Base-by-base conservation (phyloP, 139 green algal species). In the Tetraselmis chui region DNA sequence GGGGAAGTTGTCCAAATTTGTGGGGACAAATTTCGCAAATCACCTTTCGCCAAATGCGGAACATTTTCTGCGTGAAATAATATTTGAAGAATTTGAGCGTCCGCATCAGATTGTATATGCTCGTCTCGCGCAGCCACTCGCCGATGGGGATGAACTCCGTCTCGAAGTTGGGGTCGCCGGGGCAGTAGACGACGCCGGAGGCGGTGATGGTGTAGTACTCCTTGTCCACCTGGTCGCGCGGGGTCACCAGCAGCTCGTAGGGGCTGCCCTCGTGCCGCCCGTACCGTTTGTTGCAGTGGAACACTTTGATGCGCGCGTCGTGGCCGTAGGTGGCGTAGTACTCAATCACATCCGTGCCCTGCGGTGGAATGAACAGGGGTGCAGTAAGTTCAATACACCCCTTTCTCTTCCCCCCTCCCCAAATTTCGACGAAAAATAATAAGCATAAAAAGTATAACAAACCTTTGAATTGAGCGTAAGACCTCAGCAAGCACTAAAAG, bases 21-120 rank as follows among this genome's bases (percentile, higher is more conserved):
- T n/a, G n/a, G n/a, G n/a, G n/a, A n/a, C n/a, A n/a, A n/a, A n/a
- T n/a, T n/a, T n/a, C n/a, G n/a, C n/a, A n/a, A n/a, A n/a, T n/a
- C 27, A 89, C 83, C 75, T 80, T 79, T 0, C 89, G 82, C 89
- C 89, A 92, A 29, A 84, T 87, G 81, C 84, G 83, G 27, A 92
- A 83, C 59, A 80, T 87, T 59, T 78, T 78, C 32, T 26, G 30
- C 2, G 75, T 30, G 23, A 90, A 83, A 81, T 89, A 92, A 28
- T 83, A 89, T 0, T 77, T 75, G 83, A 90, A 92, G 82, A 92
- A 88, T 25, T 77, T 80, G 76, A 92, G 84, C 87, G 90, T 82
- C 84, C 86, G 86, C 86, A 92, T 92, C 82, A 90, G 87, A 83
- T 90, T 90, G 83, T 86, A 92, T 31, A 88, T 83, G 24, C 79